Percentiles rank a stretch among this genome's conserved stretches.
Evolutionary conservation across 441 rosid species (phyloP).

Genomic region (Hura crepitans): DNA sequence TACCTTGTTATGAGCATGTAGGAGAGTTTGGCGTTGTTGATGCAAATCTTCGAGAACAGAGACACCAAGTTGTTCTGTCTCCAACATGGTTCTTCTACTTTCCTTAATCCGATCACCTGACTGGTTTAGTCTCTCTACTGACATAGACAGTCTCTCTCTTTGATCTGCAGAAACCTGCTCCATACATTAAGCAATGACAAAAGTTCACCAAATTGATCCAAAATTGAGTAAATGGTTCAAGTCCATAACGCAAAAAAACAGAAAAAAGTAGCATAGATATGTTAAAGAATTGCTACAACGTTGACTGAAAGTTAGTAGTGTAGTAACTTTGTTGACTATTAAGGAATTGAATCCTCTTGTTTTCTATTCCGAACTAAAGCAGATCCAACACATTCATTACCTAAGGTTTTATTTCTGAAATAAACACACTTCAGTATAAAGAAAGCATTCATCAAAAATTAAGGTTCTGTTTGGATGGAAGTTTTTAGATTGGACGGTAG

Average conservation of each 20-base stretch:
- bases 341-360: not conserved
- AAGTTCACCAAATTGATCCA: not conserved
- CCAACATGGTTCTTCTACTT: conserved; percentile 78
- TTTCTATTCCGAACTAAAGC: not conserved
- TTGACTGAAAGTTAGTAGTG: not conserved
- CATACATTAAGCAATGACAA: conserved; percentile 17
- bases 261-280: not conserved
- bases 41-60: conserved; percentile 89
- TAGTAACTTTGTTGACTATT: not conserved
- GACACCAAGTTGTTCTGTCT: conserved; percentile 94
- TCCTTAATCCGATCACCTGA: conserved; percentile 73
- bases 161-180: conserved; percentile 84
- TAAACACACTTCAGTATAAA: too few species aligned
- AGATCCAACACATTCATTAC: not conserved
- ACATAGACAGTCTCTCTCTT: conserved; percentile 67
- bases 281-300: not conserved
- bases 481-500: too few species aligned
- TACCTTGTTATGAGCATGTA: conserved; percentile 73
- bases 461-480: too few species aligned
- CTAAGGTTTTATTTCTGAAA: too few species aligned
- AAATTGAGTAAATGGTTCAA: not conserved
- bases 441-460: too few species aligned
- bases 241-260: not conserved
- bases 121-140: conserved; percentile 63
- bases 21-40: conserved; percentile 79